Conservation (phyloP, 441 rosid genomes). For the Metrosideros polymorpha region DNA sequence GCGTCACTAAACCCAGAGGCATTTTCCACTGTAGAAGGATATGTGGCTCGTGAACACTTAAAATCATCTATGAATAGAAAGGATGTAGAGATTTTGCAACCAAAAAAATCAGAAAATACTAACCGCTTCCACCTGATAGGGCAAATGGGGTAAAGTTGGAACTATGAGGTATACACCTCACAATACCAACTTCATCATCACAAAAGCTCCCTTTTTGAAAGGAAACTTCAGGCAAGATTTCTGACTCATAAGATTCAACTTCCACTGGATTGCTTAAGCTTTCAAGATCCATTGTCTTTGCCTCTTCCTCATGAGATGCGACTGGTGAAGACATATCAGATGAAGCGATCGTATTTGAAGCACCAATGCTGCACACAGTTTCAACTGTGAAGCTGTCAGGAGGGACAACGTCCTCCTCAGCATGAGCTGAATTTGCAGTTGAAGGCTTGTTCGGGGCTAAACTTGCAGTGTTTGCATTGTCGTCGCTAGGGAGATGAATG, state of each 20-base stretch:
- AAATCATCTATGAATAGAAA: neutral
- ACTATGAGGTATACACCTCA: constrained; percentile 11
- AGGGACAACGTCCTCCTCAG: neutral
- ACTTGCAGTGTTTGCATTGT: neutral
- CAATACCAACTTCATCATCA: constrained; percentile 1
- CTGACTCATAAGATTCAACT: constrained; percentile 5
- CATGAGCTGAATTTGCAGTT: neutral
- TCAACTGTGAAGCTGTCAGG: neutral
- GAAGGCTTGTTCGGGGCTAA: neutral
- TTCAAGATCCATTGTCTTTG: constrained; percentile 4
- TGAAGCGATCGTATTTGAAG: constrained; percentile 6
- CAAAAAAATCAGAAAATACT: constrained; percentile 11
- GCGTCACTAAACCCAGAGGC: neutral
- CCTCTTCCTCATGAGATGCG: constrained; percentile 2
- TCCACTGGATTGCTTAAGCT: constrained; percentile 12
- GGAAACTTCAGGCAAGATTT: constrained; percentile 12
- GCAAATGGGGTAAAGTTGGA: constrained; percentile 3
- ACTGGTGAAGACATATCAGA: constrained; percentile 8
- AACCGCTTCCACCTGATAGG: constrained; percentile 26
- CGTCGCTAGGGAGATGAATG: neutral
- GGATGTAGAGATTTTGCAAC: neutral
- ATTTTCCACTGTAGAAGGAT: constrained; percentile 6
- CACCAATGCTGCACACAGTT: constrained; percentile 3
- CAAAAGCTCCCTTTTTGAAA: neutral
- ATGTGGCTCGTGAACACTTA: constrained; percentile 4